These are phyloP conservation scores for Candida lessepsii DNA, from an alignment of 805 yeast genomes.

Conservation along the genomic window DNA sequence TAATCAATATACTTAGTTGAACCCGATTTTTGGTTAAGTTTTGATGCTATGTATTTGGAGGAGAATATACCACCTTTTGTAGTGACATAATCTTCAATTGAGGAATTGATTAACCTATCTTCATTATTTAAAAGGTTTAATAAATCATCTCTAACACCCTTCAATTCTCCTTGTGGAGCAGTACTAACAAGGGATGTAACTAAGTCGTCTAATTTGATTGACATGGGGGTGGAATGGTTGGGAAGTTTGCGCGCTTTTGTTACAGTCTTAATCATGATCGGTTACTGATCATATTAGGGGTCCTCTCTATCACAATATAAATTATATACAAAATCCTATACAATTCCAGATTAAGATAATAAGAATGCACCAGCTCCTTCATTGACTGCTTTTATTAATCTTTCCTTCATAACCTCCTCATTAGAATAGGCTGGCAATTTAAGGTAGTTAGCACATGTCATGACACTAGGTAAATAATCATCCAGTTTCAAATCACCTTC, in stretches of 20 bases:
- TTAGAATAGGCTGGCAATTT: slow-evolving; percentile 82
- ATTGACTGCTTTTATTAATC: slow-evolving; percentile 66
- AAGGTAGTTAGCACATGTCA: slow-evolving; percentile 96
- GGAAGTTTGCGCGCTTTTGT: no score
- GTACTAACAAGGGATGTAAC: slow-evolving; percentile 30
- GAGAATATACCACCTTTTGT: slow-evolving; percentile 31
- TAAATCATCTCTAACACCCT: slow-evolving; percentile 24
- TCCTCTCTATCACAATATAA: no score
- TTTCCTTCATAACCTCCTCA: slow-evolving; percentile 54
- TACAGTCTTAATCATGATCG: not conserved
- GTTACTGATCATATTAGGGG: not conserved
- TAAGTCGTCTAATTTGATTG: slow-evolving; percentile 12
- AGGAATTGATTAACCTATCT: slow-evolving; percentile 21
- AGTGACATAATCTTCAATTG: slow-evolving; percentile 29
- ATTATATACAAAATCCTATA: not conserved
- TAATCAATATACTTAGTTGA: slow-evolving; percentile 55
- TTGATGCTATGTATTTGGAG: slow-evolving; percentile 30
- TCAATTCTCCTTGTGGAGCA: slow-evolving; percentile 41
- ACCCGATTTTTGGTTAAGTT: slow-evolving; percentile 28
- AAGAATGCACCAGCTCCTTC: slow-evolving; percentile 91
- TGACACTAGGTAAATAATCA: slow-evolving; percentile 89
- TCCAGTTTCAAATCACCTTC: slow-evolving; percentile 70
- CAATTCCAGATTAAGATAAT: slow-evolving; percentile 48
- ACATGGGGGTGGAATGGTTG: no score
- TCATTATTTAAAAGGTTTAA: slow-evolving; percentile 3